Base-by-base conservation (phyloP, 1,139 yeast species). In the Debaryomycetaceae sp. region DNA sequence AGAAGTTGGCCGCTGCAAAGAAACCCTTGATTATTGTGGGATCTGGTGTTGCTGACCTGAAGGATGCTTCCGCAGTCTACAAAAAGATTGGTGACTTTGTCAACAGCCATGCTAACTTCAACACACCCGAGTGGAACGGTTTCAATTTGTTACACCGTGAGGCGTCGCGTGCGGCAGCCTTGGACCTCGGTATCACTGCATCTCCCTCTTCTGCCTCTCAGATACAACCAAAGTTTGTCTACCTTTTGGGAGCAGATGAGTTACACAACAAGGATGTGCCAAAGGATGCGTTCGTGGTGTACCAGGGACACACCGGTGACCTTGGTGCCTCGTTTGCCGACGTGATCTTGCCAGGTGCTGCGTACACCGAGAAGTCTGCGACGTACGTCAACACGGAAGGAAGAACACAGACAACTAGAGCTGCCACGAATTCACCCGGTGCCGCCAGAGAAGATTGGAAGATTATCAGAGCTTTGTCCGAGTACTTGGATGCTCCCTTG, bases 271-370 rank as follows among this genome's bases (percentile, higher is more conserved):
- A 70, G 35, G 84, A 82, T 39, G 76, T 84, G 48, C 94, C 95
- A 45, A 67, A 71, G 56, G 93, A 85, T 53, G 88, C 95, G 8
- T 85, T 85, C 55, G 95, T 85, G 23, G 80, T 85, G 34, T 85
- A 85, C 63, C 89, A 85, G 63, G 95, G 95, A 35, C 95, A 85
- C 58, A 95, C 85, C 59, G 95, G 95, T 64, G 95, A 85, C 46
- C 58, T 75, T 23, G 95, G 95, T 46, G 95, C 95, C 19, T 81
- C 91, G 13, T 74, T 77, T 47, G 95, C 95, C 29, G 95, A 85
- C 54, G 94, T 85, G 27, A 75, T 85, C 38, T 72, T 85, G 45
- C 95, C 95, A 35, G 91, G 91, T 34, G 72, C 91, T 23, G 95
- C 95, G 27, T 85, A 82, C 71, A 85, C 95, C 26, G 95, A 85